Evolutionary conservation across 108 stramenopile species (phyloP).

Genomic region (Cyclotella sp.): DNA sequence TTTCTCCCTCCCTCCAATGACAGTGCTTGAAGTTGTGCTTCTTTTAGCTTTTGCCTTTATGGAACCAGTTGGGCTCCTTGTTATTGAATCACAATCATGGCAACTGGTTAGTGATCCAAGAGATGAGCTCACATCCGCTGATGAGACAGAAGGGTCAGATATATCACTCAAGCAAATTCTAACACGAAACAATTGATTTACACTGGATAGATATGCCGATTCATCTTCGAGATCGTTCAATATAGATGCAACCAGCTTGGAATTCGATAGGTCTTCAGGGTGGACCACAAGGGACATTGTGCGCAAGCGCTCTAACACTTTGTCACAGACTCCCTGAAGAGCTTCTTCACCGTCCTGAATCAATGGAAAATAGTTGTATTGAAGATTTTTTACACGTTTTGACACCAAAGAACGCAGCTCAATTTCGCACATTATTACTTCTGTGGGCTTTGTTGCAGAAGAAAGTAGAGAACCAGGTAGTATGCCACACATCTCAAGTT

Average conservation of each 20-base stretch:
- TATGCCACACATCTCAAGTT: neutral
- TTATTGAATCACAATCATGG: neutral
- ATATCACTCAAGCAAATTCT: slow-evolving; percentile 22
- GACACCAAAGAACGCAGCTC: slow-evolving; percentile 11
- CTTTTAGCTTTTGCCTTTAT: neutral
- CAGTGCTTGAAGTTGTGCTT: neutral
- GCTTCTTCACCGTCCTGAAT: slow-evolving; percentile 11
- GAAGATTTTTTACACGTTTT: slow-evolving; percentile 11
- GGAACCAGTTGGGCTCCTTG: neutral
- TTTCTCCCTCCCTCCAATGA: neutral
- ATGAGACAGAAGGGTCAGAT: neutral
- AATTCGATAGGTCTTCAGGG: slow-evolving; percentile 7
- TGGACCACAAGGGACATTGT: slow-evolving; percentile 12
- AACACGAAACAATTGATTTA: slow-evolving; percentile 29
- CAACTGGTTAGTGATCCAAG: neutral
- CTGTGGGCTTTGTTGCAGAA: neutral
- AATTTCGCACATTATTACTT: neutral
- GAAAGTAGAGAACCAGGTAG: slow-evolving; percentile 2
- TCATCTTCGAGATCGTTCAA: slow-evolving; percentile 43
- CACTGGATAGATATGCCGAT: slow-evolving; percentile 24
- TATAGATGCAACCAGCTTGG: slow-evolving; percentile 18
- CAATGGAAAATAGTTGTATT: slow-evolving; percentile 31
- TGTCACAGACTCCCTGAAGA: slow-evolving; percentile 3
- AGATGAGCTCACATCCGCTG: neutral
- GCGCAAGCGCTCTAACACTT: slow-evolving; percentile 20